Conservation (phyloP, 495 filamentous ascomycete genomes). For the Chaetomium tenue region DNA sequence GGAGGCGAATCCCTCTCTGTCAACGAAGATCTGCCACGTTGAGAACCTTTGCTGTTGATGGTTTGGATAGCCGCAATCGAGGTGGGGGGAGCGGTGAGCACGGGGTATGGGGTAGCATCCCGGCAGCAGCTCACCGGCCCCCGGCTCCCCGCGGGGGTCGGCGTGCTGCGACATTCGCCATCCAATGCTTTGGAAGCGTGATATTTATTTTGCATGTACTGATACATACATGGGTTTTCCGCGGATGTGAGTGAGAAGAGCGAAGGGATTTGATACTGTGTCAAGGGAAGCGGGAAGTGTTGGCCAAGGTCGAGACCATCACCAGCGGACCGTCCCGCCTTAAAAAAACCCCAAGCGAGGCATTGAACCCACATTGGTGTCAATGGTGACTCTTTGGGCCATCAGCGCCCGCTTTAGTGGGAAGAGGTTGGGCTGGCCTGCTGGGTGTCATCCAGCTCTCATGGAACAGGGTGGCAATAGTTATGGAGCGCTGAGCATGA, state of each 20-base stretch:
- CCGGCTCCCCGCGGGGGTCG: slow-evolving; percentile 10
- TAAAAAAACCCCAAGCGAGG: background rate
- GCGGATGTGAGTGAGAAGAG: background rate
- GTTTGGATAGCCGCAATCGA: slow-evolving; percentile 2
- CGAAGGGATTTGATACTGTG: background rate
- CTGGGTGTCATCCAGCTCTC: background rate
- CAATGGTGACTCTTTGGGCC: no score
- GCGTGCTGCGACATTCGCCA: background rate
- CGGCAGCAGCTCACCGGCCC: slow-evolving; percentile 4
- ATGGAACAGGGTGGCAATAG: background rate
- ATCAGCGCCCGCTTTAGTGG: background rate
- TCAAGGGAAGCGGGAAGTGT: no score
- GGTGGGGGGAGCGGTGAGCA: slow-evolving; percentile 14
- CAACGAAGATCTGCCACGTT: background rate
- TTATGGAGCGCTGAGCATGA: background rate
- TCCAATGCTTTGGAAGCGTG: background rate
- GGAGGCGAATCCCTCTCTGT: background rate
- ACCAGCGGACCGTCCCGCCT: slow-evolving; percentile 3
- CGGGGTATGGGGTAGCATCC: slow-evolving; percentile 13
- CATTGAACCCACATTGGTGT: background rate
- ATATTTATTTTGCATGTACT: background rate
- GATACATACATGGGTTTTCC: background rate
- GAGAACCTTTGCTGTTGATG: background rate
- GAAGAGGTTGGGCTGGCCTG: background rate
- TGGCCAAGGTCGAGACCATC: background rate